Evolutionary conservation across 2,329 filamentous ascomycete genomes (phyloP).

Genomic region (Cordyceps militaris): DNA sequence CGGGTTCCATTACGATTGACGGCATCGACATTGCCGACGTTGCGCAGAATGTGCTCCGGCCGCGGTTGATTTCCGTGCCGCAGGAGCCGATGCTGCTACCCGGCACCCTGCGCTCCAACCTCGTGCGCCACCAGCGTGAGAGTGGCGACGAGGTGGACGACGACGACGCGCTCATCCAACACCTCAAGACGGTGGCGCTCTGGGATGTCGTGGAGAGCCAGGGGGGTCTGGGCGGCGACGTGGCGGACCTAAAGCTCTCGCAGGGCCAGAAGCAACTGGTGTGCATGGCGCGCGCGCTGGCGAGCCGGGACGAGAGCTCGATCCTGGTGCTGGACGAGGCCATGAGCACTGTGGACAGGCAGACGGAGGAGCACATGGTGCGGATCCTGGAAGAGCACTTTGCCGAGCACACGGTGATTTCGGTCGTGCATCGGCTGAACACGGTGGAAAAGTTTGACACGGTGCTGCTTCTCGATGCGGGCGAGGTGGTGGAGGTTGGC

Average conservation of each 20-base stretch:
- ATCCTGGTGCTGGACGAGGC: constrained; percentile 35
- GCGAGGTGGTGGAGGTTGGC: constrained; percentile 8
- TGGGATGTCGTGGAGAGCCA: constrained; percentile 31
- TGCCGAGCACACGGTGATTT: constrained; percentile 43
- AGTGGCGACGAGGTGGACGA: constrained; percentile 23
- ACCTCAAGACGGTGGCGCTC: constrained; percentile 38
- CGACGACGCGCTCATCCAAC: constrained; percentile 34
- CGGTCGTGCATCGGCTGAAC: constrained; percentile 34
- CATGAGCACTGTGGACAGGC: constrained; percentile 29
- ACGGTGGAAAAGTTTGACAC: constrained; percentile 45
- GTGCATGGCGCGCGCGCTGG: constrained; percentile 29
- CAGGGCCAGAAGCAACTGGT: constrained; percentile 41
- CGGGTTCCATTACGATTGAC: constrained; percentile 39
- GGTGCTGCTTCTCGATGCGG: constrained; percentile 56
- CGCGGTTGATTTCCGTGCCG: constrained; percentile 35
- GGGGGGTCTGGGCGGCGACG: constrained; percentile 30
- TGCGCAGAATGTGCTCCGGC: constrained; percentile 19
- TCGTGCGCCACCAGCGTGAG: constrained; percentile 17
- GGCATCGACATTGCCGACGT: constrained; percentile 28
- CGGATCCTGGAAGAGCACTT: constrained; percentile 26
- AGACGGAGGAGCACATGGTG: constrained; percentile 28
- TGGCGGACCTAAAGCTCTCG: constrained; percentile 27
- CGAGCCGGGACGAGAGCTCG: constrained; percentile 23
- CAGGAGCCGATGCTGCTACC: constrained; percentile 47
- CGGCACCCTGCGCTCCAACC: constrained; percentile 41